These are phyloP conservation scores for Schizochytrium sp. DNA, from an alignment of 108 stramenopile genomes.

Conservation along the genomic window DNA sequence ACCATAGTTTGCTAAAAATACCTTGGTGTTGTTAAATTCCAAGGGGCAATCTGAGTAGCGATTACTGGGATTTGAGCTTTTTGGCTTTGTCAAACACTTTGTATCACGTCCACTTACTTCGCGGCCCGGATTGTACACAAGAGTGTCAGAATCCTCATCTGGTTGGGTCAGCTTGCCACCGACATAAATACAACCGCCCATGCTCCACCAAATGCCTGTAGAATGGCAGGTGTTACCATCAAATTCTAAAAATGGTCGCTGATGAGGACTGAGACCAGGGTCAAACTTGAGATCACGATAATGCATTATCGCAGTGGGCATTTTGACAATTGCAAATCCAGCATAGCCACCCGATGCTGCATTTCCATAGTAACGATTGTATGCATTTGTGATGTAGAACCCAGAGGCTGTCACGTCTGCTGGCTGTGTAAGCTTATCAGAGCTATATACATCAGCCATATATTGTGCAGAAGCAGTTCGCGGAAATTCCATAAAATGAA, in stretches of 20 bases:
- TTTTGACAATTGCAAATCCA: constrained; percentile 26
- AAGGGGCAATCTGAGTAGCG: neutral
- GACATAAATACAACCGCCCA: constrained; percentile 39
- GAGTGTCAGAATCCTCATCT: neutral
- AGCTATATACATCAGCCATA: neutral
- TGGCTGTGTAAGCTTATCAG: constrained; percentile 9
- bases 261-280: neutral
- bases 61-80: neutral
- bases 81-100: neutral
- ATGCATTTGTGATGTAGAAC: constrained; percentile 59
- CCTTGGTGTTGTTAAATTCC: constrained; percentile 17
- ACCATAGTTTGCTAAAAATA: constrained; percentile 20
- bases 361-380: neutral
- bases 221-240: constrained; percentile 21
- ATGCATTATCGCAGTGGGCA: neutral
- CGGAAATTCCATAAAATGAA: constrained; percentile 70
- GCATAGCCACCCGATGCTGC: constrained; percentile 52
- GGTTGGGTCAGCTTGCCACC: constrained; percentile 13
- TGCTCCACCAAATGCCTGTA: neutral
- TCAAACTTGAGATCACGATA: neutral
- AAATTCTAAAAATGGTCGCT: neutral
- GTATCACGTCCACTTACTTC: neutral
- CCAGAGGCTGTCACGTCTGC: constrained; percentile 30
- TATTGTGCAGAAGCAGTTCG: neutral
- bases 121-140: constrained; percentile 53